These are phyloP conservation scores for Thermothielavioides terrestris DNA, from an alignment of 495 filamentous ascomycete species.

Conservation along the genomic window DNA sequence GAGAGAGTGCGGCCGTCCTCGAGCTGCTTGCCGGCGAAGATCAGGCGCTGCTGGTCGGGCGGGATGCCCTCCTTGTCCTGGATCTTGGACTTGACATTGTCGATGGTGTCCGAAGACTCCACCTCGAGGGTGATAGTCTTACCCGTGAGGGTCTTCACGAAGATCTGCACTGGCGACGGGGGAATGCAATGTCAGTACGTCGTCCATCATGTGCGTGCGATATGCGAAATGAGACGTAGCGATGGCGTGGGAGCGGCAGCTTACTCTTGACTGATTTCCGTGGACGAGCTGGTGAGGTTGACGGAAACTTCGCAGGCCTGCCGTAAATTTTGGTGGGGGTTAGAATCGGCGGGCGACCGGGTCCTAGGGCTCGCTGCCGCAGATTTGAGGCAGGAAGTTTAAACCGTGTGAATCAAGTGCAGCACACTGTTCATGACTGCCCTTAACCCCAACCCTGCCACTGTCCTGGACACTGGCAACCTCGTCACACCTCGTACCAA, in stretches of 20 bases:
- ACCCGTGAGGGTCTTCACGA: slow-evolving; percentile 96
- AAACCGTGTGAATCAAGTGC: neutral
- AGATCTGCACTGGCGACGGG: slow-evolving; percentile 47
- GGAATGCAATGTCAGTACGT: slow-evolving; percentile 32
- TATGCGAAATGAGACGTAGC: too few species aligned
- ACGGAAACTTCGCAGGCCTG: slow-evolving; percentile 19
- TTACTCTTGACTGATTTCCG: slow-evolving; percentile 36
- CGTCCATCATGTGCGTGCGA: neutral
- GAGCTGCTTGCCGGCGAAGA: slow-evolving; percentile 99
- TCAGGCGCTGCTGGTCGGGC: slow-evolving; percentile 97
- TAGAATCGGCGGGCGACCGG: slow-evolving; percentile 14
- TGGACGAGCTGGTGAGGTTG: slow-evolving; percentile 24
- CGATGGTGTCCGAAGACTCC: slow-evolving; percentile 97
- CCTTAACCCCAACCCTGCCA: slow-evolving; percentile 1
- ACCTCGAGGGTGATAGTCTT: slow-evolving; percentile 99
- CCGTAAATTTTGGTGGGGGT: slow-evolving; percentile 28
- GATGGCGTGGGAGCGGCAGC: slow-evolving; percentile 6
- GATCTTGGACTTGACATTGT: slow-evolving; percentile 95
- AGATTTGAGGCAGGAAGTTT: neutral
- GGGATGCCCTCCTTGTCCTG: slow-evolving; percentile 99
- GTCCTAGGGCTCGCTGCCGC: slow-evolving; percentile 14
- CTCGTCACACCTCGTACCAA: too few species aligned
- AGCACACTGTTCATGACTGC: neutral
- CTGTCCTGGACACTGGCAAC: too few species aligned
- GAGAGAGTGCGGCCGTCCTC: slow-evolving; percentile 97